Percentiles rank a stretch among this genome's conserved stretches.
Conservation (phyloP, 345 rosid species). For the Cardamine chenopodiifolia region DNA sequence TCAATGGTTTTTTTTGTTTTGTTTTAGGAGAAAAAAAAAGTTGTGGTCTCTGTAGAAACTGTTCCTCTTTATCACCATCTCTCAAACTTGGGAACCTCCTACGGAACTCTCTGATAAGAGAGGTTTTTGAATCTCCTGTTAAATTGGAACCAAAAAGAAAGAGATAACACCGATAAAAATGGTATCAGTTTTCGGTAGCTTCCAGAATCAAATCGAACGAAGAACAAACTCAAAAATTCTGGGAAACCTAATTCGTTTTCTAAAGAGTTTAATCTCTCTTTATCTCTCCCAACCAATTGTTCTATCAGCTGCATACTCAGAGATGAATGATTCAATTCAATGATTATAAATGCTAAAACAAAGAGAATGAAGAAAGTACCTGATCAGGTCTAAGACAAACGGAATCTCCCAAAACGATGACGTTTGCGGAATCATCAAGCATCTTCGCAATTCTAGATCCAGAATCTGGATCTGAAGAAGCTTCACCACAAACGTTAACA, state of each 20-base stretch:
- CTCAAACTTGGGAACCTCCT: constrained; percentile 45
- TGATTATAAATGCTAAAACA: neutral
- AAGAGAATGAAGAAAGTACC: constrained; percentile 47
- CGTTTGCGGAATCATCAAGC: constrained; percentile 83
- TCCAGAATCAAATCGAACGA: constrained; percentile 15
- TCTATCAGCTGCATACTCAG: constrained; percentile 37
- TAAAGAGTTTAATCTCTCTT: constrained; percentile 29
- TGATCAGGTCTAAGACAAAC: constrained; percentile 82
- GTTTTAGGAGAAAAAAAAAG: neutral
- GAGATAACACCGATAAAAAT: constrained; percentile 39
- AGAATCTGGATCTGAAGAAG: constrained; percentile 62
- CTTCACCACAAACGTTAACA: constrained; percentile 64
- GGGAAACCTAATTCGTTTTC: constrained; percentile 37
- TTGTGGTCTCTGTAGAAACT: constrained; percentile 39
- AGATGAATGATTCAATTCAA: neutral
- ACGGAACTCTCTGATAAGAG: constrained; percentile 42
- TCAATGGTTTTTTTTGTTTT: constrained; percentile 4
- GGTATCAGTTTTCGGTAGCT: constrained; percentile 42
- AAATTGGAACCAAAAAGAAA: constrained; percentile 35
- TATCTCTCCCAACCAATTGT: constrained; percentile 37
- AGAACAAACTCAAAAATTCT: neutral
- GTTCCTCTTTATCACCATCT: constrained; percentile 40
- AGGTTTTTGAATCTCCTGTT: constrained; percentile 45
- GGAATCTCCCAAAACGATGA: constrained; percentile 66
- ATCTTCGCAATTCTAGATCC: constrained; percentile 57